These are phyloP conservation scores for Kazachstania taianensis DNA, from an alignment of 805 yeast genomes.

Conservation along the genomic window DNA sequence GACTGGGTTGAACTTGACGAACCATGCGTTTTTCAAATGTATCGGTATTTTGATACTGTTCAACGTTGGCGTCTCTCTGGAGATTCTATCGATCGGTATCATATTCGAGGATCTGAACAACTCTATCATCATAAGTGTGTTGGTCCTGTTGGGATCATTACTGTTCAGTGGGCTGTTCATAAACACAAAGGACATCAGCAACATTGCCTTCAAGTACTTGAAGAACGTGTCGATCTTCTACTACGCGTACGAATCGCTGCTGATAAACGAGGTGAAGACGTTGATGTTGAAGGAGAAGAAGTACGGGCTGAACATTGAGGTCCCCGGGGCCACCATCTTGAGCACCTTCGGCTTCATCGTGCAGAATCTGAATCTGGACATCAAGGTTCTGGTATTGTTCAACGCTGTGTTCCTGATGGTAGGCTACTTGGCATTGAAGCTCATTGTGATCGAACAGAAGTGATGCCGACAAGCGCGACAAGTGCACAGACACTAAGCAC, in stretches of 20 bases:
- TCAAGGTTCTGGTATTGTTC: conserved; percentile 48
- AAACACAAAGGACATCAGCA: conserved; percentile 59
- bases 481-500: too few species aligned
- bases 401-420: conserved; percentile 46
- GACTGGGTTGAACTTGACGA: conserved; percentile 75
- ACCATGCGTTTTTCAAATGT: conserved; percentile 62
- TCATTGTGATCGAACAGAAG: conserved; percentile 52
- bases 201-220: conserved; percentile 52
- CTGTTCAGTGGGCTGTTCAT: conserved; percentile 90
- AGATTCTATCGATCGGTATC: conserved; percentile 81
- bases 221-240: conserved; percentile 87
- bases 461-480: too few species aligned
- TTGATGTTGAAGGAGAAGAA: conserved; percentile 77
- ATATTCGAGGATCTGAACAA: conserved; percentile 82
- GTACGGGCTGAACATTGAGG: conserved; percentile 87
- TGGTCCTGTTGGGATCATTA: conserved; percentile 73
- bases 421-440: conserved; percentile 70
- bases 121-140: conserved; percentile 79
- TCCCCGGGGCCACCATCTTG: conserved; percentile 94
- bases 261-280: conserved; percentile 86
- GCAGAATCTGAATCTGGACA: conserved; percentile 61
- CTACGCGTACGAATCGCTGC: conserved; percentile 87
- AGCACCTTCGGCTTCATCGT: conserved; percentile 92
- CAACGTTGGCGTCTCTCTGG: conserved; percentile 77
- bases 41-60: conserved; percentile 64